Evolutionary conservation across 2,329 filamentous ascomycete genomes (phyloP).

Genomic region (Penicillium sp.): DNA sequence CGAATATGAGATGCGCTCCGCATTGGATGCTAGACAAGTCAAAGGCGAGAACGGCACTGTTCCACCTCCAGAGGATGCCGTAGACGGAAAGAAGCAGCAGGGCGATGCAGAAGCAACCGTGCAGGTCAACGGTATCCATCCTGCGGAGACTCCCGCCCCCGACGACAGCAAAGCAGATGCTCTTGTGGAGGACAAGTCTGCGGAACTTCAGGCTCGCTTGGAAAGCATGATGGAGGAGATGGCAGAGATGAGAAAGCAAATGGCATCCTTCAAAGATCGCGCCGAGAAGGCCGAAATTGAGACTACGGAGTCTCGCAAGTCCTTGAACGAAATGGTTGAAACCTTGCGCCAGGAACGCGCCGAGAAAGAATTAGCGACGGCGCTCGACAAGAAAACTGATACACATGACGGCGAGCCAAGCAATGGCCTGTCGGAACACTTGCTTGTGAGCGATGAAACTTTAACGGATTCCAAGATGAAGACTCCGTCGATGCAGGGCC

Average conservation of each 20-base stretch:
- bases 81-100: slow-evolving; percentile 9
- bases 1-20: slow-evolving; percentile 62
- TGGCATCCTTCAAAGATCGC: slow-evolving; percentile 72
- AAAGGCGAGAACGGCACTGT: slow-evolving; percentile 51
- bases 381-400: slow-evolving; percentile 26
- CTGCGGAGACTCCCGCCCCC: slow-evolving; percentile 7
- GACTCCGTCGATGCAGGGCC: slow-evolving; percentile 28
- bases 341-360: slow-evolving; percentile 67
- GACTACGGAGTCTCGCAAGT: slow-evolving; percentile 67
- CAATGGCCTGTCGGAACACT: slow-evolving; percentile 7
- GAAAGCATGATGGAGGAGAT: slow-evolving; percentile 77
- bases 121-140: slow-evolving; percentile 12
- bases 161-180: slow-evolving; percentile 25
- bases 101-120: neutral
- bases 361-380: slow-evolving; percentile 52
- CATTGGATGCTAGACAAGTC: slow-evolving; percentile 38
- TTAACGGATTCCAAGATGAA: slow-evolving; percentile 8
- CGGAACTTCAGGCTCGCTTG: slow-evolving; percentile 66
- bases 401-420: slow-evolving; percentile 8
- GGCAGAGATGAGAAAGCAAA: slow-evolving; percentile 73
- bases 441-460: slow-evolving; percentile 2
- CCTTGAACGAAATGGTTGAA: slow-evolving; percentile 82
- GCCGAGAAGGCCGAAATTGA: slow-evolving; percentile 81
- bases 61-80: slow-evolving; percentile 32
- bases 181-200: slow-evolving; percentile 37